Evolutionary conservation across 148 eudicot species (phyloP).

Genomic region (Dianthus caryophyllus): DNA sequence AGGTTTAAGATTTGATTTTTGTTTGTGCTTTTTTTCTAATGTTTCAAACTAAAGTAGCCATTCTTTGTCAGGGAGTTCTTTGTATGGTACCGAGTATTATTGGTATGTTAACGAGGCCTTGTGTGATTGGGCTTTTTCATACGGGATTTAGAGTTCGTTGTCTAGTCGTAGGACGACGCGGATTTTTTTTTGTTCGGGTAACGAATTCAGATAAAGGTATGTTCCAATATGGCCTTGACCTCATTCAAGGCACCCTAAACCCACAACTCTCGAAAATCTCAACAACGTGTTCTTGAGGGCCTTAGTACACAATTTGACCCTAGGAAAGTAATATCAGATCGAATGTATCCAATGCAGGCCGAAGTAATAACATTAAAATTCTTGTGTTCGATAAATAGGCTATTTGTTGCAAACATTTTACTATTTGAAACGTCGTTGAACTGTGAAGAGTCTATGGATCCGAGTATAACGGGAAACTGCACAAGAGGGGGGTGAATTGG

Average conservation of each 20-base stretch:
- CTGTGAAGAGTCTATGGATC: too few relatives aligned
- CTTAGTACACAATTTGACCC: conserved; percentile 81
- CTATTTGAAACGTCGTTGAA: conserved; percentile 82
- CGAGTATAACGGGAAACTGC: too few relatives aligned
- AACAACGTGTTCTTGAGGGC: conserved; percentile 64
- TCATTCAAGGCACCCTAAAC: conserved; percentile 65
- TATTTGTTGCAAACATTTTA: conserved; percentile 79
- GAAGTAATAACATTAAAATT: conserved; percentile 68
- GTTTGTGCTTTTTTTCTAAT: too few relatives aligned
- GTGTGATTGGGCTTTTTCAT: conserved; percentile 49
- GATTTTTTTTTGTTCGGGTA: conserved; percentile 50
- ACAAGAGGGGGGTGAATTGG: too few relatives aligned
- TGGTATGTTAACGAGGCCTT: conserved; percentile 50
- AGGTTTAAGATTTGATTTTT: too few relatives aligned
- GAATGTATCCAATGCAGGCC: conserved; percentile 85
- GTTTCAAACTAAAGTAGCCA: too few relatives aligned
- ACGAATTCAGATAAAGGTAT: conserved; percentile 53
- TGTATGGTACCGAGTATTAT: conserved; percentile 46
- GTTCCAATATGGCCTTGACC: conserved; percentile 50
- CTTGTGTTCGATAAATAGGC: conserved; percentile 69
- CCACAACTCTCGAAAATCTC: conserved; percentile 78
- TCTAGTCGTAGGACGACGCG: conserved; percentile 60
- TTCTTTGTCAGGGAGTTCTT: conserved; percentile 64
- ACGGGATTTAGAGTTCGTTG: conserved; percentile 67
- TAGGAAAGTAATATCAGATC: conserved; percentile 73